These are phyloP conservation scores for Tillandsia fasciculata DNA, from an alignment of 176 grass and related monocot genomes.

Conservation along the genomic window DNA sequence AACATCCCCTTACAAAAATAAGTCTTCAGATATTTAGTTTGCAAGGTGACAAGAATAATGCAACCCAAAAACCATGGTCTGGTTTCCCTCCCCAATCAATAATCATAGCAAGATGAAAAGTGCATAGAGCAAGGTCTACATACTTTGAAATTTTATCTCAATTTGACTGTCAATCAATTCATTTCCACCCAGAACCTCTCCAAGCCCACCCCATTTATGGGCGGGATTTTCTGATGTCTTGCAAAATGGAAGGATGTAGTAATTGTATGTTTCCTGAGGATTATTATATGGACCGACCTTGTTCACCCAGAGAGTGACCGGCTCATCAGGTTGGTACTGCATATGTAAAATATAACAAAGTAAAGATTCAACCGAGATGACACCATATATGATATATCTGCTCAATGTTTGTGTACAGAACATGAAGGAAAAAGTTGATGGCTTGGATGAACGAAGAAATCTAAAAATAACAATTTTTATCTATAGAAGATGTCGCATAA, in stretches of 20 bases:
- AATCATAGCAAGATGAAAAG: conserved; percentile 25
- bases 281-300: conserved; percentile 99
- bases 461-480: conserved; percentile 1
- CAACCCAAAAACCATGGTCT: not conserved
- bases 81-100: not conserved
- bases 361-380: too few relatives aligned
- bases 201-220: conserved; percentile 98
- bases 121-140: conserved; percentile 24
- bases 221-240: conserved; percentile 62
- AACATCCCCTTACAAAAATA: conserved; percentile 51
- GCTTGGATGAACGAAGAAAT: not conserved
- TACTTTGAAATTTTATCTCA: conserved; percentile 89
- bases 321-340: conserved; percentile 78
- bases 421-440: too few relatives aligned
- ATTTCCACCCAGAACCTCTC: conserved; percentile 97
- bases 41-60: conserved; percentile 5
- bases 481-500: too few relatives aligned
- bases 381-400: not conserved
- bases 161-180: conserved; percentile 96
- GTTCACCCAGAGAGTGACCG: conserved; percentile 92
- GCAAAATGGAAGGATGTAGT: conserved; percentile 96
- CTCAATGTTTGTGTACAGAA: not conserved
- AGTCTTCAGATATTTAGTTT: conserved; percentile 7
- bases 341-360: conserved; percentile 3
- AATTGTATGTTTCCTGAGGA: conserved; percentile 98